A percentile compares a stretch with the other conserved stretches of the same genome.
phyloP scores from a whole-genome alignment of 163 green algal species.

The Chlamydomonas reinhardtii region DNA sequence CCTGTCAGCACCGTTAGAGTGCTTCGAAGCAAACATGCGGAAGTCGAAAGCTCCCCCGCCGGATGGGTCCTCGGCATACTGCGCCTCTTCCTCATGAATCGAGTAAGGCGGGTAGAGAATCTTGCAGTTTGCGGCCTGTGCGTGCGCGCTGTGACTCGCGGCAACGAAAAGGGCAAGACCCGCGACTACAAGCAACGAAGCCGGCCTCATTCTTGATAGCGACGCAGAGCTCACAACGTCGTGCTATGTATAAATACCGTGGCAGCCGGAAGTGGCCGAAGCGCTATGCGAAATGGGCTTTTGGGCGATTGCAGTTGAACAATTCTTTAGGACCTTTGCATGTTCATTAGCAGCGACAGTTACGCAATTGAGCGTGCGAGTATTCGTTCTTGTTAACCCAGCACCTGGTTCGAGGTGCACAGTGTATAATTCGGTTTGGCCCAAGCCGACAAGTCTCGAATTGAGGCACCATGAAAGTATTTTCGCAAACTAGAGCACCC shows the following conservation, averaged over 20 bases:
- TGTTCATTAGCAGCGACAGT: background rate
- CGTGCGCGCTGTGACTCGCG: background rate
- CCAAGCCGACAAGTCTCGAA: background rate
- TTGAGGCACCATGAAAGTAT: too few species aligned
- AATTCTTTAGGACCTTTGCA: background rate
- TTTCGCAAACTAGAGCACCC: too few species aligned
- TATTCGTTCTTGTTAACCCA: too few species aligned
- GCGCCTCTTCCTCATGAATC: background rate
- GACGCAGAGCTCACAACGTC: too few species aligned
- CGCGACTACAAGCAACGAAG: background rate
- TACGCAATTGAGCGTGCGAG: background rate
- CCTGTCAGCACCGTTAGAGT: background rate
- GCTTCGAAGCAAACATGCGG: background rate
- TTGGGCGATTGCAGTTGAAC: background rate
- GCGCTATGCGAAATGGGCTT: too few species aligned
- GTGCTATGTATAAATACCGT: too few species aligned
- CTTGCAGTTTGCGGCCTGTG: background rate
- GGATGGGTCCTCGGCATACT: background rate
- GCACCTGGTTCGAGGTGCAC: too few species aligned
- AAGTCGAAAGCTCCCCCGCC: background rate
- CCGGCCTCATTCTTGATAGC: background rate
- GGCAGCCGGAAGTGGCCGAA: too few species aligned
- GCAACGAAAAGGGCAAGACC: background rate
- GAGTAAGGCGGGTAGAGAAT: background rate
- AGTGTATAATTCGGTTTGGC: background rate